Percentiles rank a stretch among this genome's conserved stretches.
phyloP scores from a whole-genome alignment of 2,329 filamentous ascomycete genomes.

The Lachnellula occidentalis region DNA sequence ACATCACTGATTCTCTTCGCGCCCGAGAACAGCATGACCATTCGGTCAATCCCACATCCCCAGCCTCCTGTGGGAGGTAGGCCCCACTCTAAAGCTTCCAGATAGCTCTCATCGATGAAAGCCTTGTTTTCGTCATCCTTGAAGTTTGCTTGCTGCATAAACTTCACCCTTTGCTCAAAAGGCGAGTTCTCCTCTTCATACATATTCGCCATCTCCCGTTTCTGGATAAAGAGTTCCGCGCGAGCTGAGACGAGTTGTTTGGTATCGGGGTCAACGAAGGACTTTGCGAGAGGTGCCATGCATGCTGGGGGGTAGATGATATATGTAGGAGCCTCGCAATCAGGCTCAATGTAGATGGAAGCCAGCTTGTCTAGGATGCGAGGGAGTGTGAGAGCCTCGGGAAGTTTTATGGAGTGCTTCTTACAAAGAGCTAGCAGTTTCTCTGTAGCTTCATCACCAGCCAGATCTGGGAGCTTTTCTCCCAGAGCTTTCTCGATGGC shows the following conservation, averaged over 20 bases:
- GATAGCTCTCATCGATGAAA: constrained; percentile 60
- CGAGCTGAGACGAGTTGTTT: constrained; percentile 72
- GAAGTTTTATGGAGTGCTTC: constrained; percentile 42
- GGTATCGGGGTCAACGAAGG: constrained; percentile 66
- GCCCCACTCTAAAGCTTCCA: constrained; percentile 79
- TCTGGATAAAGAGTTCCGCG: constrained; percentile 76
- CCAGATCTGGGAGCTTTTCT: constrained; percentile 34
- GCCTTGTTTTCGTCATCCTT: constrained; percentile 31
- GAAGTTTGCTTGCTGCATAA: constrained; percentile 53
- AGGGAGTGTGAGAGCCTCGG: constrained; percentile 51
- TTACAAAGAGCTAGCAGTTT: constrained; percentile 53
- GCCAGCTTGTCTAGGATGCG: constrained; percentile 79
- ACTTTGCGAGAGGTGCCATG: constrained; percentile 88
- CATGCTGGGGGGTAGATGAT: constrained; percentile 86
- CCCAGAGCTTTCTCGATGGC: constrained; percentile 66
- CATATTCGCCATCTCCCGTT: constrained; percentile 85
- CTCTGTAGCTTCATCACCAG: constrained; percentile 46
- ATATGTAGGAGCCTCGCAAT: constrained; percentile 69
- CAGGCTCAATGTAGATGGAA: constrained; percentile 69
- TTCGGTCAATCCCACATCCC: constrained; percentile 87
- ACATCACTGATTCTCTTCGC: constrained; percentile 77
- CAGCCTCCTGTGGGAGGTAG: constrained; percentile 95
- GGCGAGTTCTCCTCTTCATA: constrained; percentile 98
- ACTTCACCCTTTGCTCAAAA: constrained; percentile 77
- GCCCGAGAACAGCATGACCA: constrained; percentile 87